Evolutionary conservation across 441 rosid species (phyloP), one percentile per base, ranked within the genome.

Genomic region (Codiaeum variegatum): DNA sequence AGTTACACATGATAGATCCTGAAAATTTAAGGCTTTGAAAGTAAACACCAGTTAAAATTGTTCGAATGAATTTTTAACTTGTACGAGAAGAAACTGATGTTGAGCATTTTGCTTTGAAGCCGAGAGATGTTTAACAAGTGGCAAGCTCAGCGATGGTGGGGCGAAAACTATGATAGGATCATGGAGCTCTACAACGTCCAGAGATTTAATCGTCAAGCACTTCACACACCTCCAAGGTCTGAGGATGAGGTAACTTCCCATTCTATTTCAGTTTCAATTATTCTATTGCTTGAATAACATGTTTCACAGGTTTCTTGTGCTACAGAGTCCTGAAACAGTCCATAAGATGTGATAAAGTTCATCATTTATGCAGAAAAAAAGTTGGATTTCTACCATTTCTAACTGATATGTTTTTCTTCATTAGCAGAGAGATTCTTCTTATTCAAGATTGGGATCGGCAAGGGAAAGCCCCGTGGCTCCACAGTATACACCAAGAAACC

Each of bases 111-210:
- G 31, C 60, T 78, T 74, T 79, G 82, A 82, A 94, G 99, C 86
- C 96, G 97, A 5, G 98, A 95, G 82, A 91, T 93, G 91, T 96
- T 96, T 32, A 83, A 96, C 75, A 96, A 96, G 73, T 96, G 96
- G 97, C 96, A 96, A 84, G 99, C 99, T 1, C 99, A 96, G 83
- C 75, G 88, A 67, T 96, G 99, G 99, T 96, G 99, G 99, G 97
- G 91, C 19, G 97, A 96, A 85, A 96, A 96, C 66, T 93, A 85
- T 11, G 99, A 93, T 62, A 83, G 97, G 73, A 92, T 96, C 80
- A 91, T 91, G 89, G 99, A 93, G 85, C 97, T 96, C 62, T 96
- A 96, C 78, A 93, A 96, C 78, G 98, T 96, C 62, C 98, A 93
- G 73, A 93, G 88, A 87, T 96, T 96, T 74, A 94, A 96, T 64